Evolutionary conservation across 129 eudicot genomes (phyloP).

Genomic region (Sambucus nigra): DNA sequence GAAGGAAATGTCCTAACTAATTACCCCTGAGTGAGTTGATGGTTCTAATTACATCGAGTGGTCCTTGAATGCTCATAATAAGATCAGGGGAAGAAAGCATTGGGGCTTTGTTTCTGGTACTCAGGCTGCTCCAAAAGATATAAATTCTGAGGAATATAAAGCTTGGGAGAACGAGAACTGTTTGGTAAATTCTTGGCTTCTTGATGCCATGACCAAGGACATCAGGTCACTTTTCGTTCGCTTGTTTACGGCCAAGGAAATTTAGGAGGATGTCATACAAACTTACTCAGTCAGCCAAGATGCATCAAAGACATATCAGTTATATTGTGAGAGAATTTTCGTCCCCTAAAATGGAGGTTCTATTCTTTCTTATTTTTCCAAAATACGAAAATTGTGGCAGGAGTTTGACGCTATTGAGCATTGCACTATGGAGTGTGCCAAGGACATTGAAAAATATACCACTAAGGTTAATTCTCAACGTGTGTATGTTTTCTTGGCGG

Average conservation of each 20-base stretch:
- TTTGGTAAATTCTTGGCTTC: constrained; percentile 12
- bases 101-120: constrained; percentile 12
- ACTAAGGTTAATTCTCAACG: constrained; percentile 8
- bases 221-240: constrained; percentile 3
- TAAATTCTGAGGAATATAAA: constrained; percentile 1
- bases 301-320: constrained; percentile 9
- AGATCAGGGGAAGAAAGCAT: constrained; percentile 6
- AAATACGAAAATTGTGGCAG: constrained; percentile 9
- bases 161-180: constrained; percentile 10
- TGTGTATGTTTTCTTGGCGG: constrained; percentile 8
- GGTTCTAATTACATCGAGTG: background rate
- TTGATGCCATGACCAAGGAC: constrained; percentile 8
- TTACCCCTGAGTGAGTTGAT: background rate
- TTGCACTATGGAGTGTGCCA: constrained; percentile 8
- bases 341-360: constrained; percentile 4
- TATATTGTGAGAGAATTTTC: constrained; percentile 2
- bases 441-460: constrained; percentile 1
- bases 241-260: constrained; percentile 3
- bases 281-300: constrained; percentile 7
- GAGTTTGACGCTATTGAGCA: constrained; percentile 7
- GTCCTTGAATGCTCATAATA: constrained; percentile 11
- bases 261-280: constrained; percentile 8
- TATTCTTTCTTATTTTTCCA: constrained; percentile 8
- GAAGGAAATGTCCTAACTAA: background rate
- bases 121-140: constrained; percentile 6